Conservation (phyloP, 805 yeast species). For the Maudiozyma saulgeensis region DNA sequence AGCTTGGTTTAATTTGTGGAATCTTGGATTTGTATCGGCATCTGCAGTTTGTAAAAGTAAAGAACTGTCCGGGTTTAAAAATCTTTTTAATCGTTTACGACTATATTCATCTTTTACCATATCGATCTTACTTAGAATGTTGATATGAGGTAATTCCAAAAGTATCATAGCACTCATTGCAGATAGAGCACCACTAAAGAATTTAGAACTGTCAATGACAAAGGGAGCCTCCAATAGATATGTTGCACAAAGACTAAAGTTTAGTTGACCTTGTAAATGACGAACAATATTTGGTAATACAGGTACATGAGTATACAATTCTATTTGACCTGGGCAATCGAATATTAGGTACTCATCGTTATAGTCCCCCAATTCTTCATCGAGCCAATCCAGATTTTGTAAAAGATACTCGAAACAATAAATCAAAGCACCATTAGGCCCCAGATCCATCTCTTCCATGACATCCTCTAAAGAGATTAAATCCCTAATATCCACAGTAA, state of each 20-base stretch:
- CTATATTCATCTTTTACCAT: constrained; percentile 71
- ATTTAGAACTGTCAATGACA: constrained; percentile 81
- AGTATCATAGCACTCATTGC: constrained; percentile 99
- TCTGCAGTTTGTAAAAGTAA: constrained; percentile 45
- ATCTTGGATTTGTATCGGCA: constrained; percentile 44
- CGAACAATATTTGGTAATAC: constrained; percentile 82
- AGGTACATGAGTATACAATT: constrained; percentile 88
- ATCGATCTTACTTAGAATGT: constrained; percentile 80
- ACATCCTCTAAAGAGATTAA: constrained; percentile 85
- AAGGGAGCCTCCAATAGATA: constrained; percentile 91
- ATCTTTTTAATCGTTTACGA: constrained; percentile 69
- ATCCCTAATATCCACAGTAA: constrained; percentile 86
- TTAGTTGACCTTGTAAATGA: constrained; percentile 69
- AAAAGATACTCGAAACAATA: constrained; percentile 89
- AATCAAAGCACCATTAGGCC: constrained; percentile 90
- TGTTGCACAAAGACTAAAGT: constrained; percentile 85
- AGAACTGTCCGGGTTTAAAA: constrained; percentile 85
- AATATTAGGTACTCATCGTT: constrained; percentile 90
- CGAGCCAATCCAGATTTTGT: constrained; percentile 92
- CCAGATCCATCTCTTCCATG: constrained; percentile 86
- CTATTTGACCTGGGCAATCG: constrained; percentile 90
- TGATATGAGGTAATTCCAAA: constrained; percentile 89
- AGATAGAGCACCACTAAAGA: constrained; percentile 87
- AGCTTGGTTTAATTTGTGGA: constrained; percentile 60
- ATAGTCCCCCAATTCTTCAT: constrained; percentile 91